Base-by-base conservation (phyloP, 176 grass and related monocot species). In the Triticum timopheevii region DNA sequence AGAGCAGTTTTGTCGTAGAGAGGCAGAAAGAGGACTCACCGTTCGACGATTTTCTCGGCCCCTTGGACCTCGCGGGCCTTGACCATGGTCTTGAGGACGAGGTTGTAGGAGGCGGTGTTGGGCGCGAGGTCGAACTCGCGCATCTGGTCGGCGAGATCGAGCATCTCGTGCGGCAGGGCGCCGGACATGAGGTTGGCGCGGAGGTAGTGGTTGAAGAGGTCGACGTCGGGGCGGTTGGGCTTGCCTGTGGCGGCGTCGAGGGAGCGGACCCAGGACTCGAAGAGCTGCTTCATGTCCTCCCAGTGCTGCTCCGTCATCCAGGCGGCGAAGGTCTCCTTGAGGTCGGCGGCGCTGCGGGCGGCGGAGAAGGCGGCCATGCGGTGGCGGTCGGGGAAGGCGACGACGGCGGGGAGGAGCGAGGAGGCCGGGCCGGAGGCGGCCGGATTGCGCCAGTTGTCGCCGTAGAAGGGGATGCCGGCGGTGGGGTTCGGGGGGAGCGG, bases 181-280 rank as follows among this genome's bases (percentile, higher is more conserved):
- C 76, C 87, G 62, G 80, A 6, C 94, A 96, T 97, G 83, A 97
- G 90, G 34, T 82, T 88, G 13, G 92, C 94, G 45, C 92, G 89
- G 49, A 99, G 87, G 84, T 94, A 94, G 84, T 99, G 92, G 86
- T 97, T 99, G 88, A 90, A 99, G 62, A 99, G 94, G 77, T 97
- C 87, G 27, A 93, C 92, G 82, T 97, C 94, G 10, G 97, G 92
- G 65, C 89, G 93, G 56, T 99, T 99, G 39, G 94, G 97, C 85
- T 99, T 94, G 15, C 97, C 97, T 11, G 85, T 69, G 44, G 40
- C 33, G 63, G 82, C 73, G 82, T 99, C 94, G 13, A 96, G 91
- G 22, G 89, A 94, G 76, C 97, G 82, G 23, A 94, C 90, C 97
- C 94, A 99, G 61, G 81, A 85, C 78, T 96, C 92, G 74, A 99